Percentiles rank a stretch among this genome's conserved stretches.
phyloP scores from a whole-genome alignment of 768 basidiomycete species.

The Suillus placidus region DNA sequence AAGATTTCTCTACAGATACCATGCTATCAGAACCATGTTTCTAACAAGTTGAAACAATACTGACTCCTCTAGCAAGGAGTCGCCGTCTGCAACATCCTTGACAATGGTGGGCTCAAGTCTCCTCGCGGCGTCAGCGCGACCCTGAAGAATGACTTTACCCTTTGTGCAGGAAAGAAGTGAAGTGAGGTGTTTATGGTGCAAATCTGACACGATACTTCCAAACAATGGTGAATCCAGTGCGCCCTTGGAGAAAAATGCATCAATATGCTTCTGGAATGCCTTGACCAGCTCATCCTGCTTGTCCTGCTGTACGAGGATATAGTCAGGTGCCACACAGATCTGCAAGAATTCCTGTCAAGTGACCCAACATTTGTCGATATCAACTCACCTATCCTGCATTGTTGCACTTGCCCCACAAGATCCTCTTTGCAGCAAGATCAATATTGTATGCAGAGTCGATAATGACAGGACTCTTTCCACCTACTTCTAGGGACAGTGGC shows the following conservation, averaged over 20 bases:
- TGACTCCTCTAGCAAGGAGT: conserved; percentile 64
- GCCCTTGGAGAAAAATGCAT: too few relatives aligned
- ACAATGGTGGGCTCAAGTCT: conserved; percentile 65
- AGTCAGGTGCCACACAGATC: conserved; percentile 49
- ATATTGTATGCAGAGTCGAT: conserved; percentile 46
- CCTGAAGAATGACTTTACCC: conserved; percentile 52
- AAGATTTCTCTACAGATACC: conserved; percentile 61
- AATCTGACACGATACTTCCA: too few relatives aligned
- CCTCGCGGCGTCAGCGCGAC: conserved; percentile 37
- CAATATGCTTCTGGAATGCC: too few relatives aligned
- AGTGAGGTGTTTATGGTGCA: conserved; percentile 57
- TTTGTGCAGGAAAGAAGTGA: conserved; percentile 54
- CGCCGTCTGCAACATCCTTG: conserved; percentile 51
- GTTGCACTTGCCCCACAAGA: conserved; percentile 65
- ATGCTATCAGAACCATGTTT: neutral
- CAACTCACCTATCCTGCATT: conserved; percentile 63
- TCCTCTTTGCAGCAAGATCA: conserved; percentile 59
- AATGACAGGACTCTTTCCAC: conserved; percentile 49
- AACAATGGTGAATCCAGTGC: too few relatives aligned
- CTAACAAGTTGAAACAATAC: conserved; percentile 18
- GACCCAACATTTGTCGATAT: neutral
- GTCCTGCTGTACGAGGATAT: conserved; percentile 43
- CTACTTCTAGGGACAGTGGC: conserved; percentile 35
- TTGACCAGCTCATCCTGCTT: too few relatives aligned
- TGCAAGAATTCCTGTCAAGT: conserved; percentile 13